These are phyloP conservation scores for Boletellus sp. DNA, from an alignment of 768 basidiomycete genomes.

Conservation along the genomic window DNA sequence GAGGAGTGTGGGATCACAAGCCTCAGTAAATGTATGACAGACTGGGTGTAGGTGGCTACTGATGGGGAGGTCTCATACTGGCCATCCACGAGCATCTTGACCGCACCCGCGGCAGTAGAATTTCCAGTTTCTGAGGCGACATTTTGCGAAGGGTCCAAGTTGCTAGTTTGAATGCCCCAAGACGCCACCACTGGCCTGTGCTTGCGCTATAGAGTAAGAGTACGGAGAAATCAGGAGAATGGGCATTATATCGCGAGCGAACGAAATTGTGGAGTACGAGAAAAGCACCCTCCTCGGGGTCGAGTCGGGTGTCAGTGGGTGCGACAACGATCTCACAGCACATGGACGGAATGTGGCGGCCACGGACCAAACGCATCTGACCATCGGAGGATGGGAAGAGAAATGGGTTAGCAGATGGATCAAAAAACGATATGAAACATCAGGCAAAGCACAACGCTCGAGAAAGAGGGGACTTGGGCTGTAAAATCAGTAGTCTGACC, in stretches of 20 bases:
- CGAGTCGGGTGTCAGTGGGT: conserved; percentile 9
- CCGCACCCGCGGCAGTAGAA: conserved; percentile 40
- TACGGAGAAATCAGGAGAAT: conserved; percentile 46
- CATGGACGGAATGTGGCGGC: conserved; percentile 12
- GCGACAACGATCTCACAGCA: conserved; percentile 11
- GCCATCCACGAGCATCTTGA: conserved; percentile 49
- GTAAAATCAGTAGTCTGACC: not conserved
- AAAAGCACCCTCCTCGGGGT: conserved; percentile 28
- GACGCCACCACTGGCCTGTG: conserved; percentile 49
- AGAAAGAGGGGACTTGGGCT: not conserved
- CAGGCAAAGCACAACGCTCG: not conserved
- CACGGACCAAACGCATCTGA: conserved; percentile 10
- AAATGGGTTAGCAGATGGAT: not conserved
- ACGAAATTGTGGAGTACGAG: conserved; percentile 47
- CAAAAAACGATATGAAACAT: not conserved
- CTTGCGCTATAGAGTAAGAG: conserved; percentile 42
- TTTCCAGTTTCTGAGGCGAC: conserved; percentile 50
- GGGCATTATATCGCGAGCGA: conserved; percentile 41
- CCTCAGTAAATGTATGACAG: conserved; percentile 7
- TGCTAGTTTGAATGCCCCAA: conserved; percentile 46
- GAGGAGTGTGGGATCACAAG: conserved; percentile 45
- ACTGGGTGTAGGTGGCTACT: not conserved
- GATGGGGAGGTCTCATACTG: conserved; percentile 35
- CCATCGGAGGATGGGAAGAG: not conserved
- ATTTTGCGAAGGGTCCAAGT: conserved; percentile 50